Conservation (phyloP, 2,329 filamentous ascomycete genomes). For the Cryphonectria japonica region DNA sequence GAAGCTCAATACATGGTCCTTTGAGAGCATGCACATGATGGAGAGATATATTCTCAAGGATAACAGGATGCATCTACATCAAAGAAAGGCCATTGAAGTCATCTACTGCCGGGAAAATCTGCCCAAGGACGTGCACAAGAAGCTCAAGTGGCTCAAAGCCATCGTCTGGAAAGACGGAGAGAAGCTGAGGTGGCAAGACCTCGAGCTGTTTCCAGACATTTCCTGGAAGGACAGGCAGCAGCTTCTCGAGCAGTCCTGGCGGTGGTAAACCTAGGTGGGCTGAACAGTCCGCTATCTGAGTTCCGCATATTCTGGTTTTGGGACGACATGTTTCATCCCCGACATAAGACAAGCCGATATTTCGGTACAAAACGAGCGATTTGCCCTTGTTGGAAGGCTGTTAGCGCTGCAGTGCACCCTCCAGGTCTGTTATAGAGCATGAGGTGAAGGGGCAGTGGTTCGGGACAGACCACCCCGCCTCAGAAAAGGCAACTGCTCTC, state of each 20-base stretch:
- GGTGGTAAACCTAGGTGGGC: constrained; percentile 12
- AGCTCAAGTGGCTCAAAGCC: constrained; percentile 38
- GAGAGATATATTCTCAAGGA: constrained; percentile 41
- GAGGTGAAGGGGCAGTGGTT: not conserved
- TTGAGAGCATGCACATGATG: constrained; percentile 38
- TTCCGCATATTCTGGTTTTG: not conserved
- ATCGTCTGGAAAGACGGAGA: constrained; percentile 33
- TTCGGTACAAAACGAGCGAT: not conserved
- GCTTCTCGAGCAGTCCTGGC: constrained; percentile 23
- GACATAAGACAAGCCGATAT: not conserved
- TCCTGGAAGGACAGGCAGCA: constrained; percentile 27
- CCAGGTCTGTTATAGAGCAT: not conserved
- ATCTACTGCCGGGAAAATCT: constrained; percentile 37
- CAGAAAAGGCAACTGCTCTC: not conserved
- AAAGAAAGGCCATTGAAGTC: constrained; percentile 38
- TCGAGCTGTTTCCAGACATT: constrained; percentile 23
- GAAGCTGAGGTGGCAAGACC: constrained; percentile 28
- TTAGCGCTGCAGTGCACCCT: not conserved
- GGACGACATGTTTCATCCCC: not conserved
- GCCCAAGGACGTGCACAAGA: constrained; percentile 35
- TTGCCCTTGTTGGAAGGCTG: not conserved
- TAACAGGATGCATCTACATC: constrained; percentile 35
- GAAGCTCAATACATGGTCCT: constrained; percentile 41
- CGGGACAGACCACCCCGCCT: not conserved
- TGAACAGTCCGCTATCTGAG: not conserved